Evolutionary conservation across 306 rosid species (phyloP), one percentile per base, ranked within the genome.

Genomic region (Lathyrus aphaca): DNA sequence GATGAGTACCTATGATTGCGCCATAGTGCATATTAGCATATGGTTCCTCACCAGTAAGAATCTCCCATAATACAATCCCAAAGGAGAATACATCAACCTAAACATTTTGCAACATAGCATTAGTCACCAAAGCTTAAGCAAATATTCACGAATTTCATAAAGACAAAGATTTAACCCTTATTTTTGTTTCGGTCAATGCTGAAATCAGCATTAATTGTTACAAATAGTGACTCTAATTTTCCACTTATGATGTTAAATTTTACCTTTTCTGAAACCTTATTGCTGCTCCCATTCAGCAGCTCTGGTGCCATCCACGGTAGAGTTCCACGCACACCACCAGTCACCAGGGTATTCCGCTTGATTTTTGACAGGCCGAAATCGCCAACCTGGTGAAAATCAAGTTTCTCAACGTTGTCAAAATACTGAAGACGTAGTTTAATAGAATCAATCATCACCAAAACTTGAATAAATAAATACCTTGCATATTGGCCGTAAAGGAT

Each of bases 301-400:
- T 88, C 97, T 27, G 97, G 96, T 56, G 97, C 97, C 97, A 91
- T 91, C 97, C 97, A 91, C 37, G 97, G 97, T 11, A 91, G 87
- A 49, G 97, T 91, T 23, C 97, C 97, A 54, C 97, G 79, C 51
- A 91, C 96, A 65, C 97, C 97, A 58, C 97, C 97, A 10, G 97
- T 83, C 62, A 91, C 97, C 73, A 91, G 75, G 72, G 97, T 91
- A 74, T 88, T 88, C 48, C 91, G 75, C 77, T 88, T 91, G 51
- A 91, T 88, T 83, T 91, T 91, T 66, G 97, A 91, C 86, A 91
- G 83, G 66, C 97, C 97, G 83, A 91, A 88, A 77, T 91, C 97
- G 43, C 91, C 97, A 29, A 91, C 96, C 97, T 91, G 82, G 29
- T 74, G 46, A 48, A 51, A 74, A 43, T 18, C 5, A 70, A 42